Evolutionary conservation across 352 stramenopile species (phyloP), one percentile per base, ranked within the genome.

Genomic region (Globisporangium recalcitrans): DNA sequence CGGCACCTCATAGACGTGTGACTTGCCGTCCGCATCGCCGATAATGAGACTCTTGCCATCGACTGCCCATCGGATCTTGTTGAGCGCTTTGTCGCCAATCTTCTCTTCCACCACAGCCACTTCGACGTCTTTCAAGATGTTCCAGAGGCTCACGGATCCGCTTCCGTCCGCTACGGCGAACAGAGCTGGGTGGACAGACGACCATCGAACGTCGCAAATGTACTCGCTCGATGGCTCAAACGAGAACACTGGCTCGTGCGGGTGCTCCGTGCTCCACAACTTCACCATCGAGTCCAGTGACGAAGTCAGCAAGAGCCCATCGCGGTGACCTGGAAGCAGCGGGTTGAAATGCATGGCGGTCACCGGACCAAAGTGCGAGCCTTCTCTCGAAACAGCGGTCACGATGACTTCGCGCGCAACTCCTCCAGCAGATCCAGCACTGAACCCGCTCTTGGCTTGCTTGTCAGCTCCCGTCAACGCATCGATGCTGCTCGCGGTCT

Each of bases 201-300:
- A 94, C 88, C 86, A 96, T 70, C 82, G 73, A 24, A 93, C 87
- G 60, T 96, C 88, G 58, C 86, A 94, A 42, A 96, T 82, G 67
- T 96, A 95, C 63, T 96, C 88, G 26, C 80, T 93, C 9, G 86
- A 95, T 16, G 82, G 81, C 68, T 96, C 86, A 46, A 95, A 95
- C 42, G 82, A 91, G 24, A 92, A 75, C 26, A 93, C 70, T 0
- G 86, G 82, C 21, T 62, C 71, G 29, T 92, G 69, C 11, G 82
- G 79, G 52, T 87, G 78, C 66, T 94, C 83, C 0, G 77, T 85
- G 67, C 85, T 95, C 88, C 88, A 96, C 14, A 96, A 47, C 59
- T 93, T 93, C 47, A 95, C 87, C 1, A 79, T 94, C 58, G 87
- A 96, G 66, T 96, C 88, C 36, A 95, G 68, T 22, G 86, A 95